Conservation (phyloP, 2,329 filamentous ascomycete species). For the Lasiodiplodia citricola region DNA sequence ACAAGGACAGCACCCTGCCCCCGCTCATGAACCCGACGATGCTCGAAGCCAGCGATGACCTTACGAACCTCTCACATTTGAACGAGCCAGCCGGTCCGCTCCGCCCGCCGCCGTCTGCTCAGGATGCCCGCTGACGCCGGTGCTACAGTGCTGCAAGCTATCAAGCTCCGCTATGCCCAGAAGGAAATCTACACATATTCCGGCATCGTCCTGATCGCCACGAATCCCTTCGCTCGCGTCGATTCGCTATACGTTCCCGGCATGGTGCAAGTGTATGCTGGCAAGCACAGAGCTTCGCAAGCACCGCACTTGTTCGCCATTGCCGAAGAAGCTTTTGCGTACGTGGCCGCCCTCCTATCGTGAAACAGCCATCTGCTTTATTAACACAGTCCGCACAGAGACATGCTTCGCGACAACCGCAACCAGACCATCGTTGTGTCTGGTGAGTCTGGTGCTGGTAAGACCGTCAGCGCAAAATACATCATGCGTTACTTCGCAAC, state of each 20-base stretch:
- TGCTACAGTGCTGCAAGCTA: constrained; percentile 85
- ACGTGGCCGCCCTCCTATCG: constrained; percentile 46
- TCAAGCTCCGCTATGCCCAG: constrained; percentile 93
- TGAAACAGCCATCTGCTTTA: not conserved
- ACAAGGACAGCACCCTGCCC: constrained; percentile 78
- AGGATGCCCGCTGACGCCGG: constrained; percentile 34
- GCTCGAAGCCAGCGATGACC: constrained; percentile 96
- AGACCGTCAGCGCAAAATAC: constrained; percentile 99
- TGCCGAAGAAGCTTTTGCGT: constrained; percentile 98
- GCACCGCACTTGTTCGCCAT: constrained; percentile 98
- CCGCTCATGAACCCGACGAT: constrained; percentile 98
- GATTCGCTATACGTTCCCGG: constrained; percentile 98
- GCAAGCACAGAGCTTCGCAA: constrained; percentile 94
- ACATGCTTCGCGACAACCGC: constrained; percentile 94
- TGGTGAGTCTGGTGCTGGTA: constrained; percentile 96
- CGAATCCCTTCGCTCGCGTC: constrained; percentile 95
- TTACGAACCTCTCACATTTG: constrained; percentile 95
- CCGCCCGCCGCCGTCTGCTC: constrained; percentile 12
- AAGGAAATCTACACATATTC: constrained; percentile 99
- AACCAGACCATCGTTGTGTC: constrained; percentile 99
- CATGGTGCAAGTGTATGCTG: constrained; percentile 99
- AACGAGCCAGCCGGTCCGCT: constrained; percentile 92
- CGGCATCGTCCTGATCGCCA: constrained; percentile 97
- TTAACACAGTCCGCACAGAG: constrained; percentile 57
- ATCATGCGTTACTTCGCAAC: constrained; percentile 99